phyloP scores from a whole-genome alignment of 805 yeast species.

The Cyberlindnera galapagoensis region DNA sequence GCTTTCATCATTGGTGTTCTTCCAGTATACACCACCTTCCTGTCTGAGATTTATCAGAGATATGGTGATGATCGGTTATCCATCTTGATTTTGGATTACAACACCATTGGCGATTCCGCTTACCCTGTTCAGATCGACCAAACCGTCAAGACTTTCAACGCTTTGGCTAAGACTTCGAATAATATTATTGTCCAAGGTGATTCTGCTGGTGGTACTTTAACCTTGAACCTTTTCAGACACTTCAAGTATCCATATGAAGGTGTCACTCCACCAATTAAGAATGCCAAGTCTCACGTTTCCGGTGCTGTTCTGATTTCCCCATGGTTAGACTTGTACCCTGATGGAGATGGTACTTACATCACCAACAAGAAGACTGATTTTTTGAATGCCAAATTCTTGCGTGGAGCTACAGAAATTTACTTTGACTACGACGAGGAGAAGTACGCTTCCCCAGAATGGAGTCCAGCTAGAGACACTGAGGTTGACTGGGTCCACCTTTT shows the following conservation, averaged over 20 bases:
- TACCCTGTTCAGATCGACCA: conserved; percentile 25
- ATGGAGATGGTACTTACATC: conserved; percentile 1
- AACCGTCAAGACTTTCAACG: conserved; percentile 14
- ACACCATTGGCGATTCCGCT: conserved; percentile 18
- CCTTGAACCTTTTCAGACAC: conserved; percentile 15
- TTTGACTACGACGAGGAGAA: conserved; percentile 1
- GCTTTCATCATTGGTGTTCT: conserved; percentile 11
- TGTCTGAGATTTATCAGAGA: conserved; percentile 3
- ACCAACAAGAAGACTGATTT: conserved; percentile 5
- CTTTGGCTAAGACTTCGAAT: conserved; percentile 11
- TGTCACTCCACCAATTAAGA: conserved; percentile 1
- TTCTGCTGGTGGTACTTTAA: conserved; percentile 27
- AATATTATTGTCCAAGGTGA: conserved; percentile 25
- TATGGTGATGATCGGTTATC: conserved; percentile 13
- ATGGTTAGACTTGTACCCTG: conserved; percentile 14
- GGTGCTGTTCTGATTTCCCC: conserved; percentile 13
- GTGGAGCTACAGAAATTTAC: conserved; percentile 4
- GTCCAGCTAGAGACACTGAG: conserved; percentile 4
- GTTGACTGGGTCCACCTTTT: conserved; percentile 8
- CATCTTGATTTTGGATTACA: conserved; percentile 24
- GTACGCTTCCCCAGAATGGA: conserved; percentile 3
- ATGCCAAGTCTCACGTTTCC: background rate
- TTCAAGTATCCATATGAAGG: conserved; percentile 4
- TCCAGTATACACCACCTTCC: conserved; percentile 6
- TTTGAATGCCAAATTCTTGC: conserved; percentile 4